phyloP scores from a whole-genome alignment of 2,329 filamentous ascomycete species.

The Emmonsiellopsis sp. region DNA sequence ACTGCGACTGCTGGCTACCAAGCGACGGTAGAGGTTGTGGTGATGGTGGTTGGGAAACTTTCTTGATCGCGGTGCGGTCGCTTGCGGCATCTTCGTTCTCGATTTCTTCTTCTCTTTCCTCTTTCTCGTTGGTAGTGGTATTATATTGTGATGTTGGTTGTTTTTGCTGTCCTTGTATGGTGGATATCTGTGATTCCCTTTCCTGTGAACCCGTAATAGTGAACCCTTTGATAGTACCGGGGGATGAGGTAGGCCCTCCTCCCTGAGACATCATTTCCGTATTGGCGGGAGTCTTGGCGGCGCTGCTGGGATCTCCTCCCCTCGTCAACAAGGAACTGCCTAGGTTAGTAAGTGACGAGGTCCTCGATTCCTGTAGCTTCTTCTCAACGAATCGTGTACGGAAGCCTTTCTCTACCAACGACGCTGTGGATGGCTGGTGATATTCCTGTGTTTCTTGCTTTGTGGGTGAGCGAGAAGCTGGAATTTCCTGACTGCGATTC shows the following conservation, averaged over 20 bases:
- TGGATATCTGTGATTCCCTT: no score
- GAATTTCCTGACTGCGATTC: background rate
- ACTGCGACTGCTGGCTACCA: conserved; percentile 15
- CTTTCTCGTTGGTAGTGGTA: no score
- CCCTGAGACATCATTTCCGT: background rate
- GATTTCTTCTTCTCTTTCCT: no score
- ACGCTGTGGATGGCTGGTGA: conserved; percentile 7
- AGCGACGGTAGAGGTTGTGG: background rate
- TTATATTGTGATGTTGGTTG: no score
- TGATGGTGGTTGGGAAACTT: no score
- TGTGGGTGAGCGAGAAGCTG: background rate
- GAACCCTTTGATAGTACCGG: no score
- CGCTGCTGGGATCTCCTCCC: conserved; percentile 1
- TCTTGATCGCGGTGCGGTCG: no score
- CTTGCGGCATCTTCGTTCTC: no score
- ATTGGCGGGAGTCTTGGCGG: background rate
- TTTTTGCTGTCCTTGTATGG: no score
- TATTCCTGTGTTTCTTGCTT: background rate
- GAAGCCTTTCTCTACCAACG: conserved; percentile 30
- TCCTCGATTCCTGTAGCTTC: conserved; percentile 14
- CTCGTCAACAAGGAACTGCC: conserved; percentile 2
- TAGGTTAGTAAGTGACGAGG: conserved; percentile 11
- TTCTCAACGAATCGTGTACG: conserved; percentile 27
- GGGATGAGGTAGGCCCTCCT: no score
- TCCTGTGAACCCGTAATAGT: no score